Conservation (phyloP, 2,329 filamentous ascomycete species). For the Plenodomus lindquistii region DNA sequence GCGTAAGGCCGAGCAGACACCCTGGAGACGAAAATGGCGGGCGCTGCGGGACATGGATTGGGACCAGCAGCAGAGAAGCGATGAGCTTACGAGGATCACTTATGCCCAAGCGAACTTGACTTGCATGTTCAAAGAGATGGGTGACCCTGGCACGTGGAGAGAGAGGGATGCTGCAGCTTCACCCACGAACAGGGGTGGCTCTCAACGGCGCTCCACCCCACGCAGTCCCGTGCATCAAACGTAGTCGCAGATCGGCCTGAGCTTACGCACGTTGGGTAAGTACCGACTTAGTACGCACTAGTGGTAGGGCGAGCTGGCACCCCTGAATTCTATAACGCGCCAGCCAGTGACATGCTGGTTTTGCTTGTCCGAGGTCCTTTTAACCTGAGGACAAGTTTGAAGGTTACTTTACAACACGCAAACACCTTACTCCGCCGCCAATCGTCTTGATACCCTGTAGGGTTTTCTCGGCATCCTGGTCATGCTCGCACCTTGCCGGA, state of each 20-base stretch:
- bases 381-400: conserved; percentile 12
- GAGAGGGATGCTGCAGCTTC: conserved; percentile 20
- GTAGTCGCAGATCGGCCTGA: conserved; percentile 39
- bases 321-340: conserved; percentile 7
- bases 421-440: conserved; percentile 26
- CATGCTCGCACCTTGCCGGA: conserved; percentile 23
- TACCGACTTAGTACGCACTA: conserved; percentile 24
- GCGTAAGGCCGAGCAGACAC: conserved; percentile 11
- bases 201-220: conserved; percentile 33
- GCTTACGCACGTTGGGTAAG: conserved; percentile 24
- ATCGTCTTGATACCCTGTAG: conserved; percentile 21
- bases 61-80: not conserved
- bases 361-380: conserved; percentile 11
- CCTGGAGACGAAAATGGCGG: conserved; percentile 6
- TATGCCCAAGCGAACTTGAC: not conserved
- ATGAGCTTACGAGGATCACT: not conserved
- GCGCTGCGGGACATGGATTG: conserved; percentile 1
- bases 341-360: conserved; percentile 11
- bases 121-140: conserved; percentile 10
- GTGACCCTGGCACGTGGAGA: conserved; percentile 15
- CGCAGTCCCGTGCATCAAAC: conserved; percentile 27
- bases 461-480: conserved; percentile 14
- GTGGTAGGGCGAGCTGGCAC: conserved; percentile 28
- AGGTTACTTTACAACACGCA: conserved; percentile 27
- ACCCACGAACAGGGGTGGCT: conserved; percentile 20